A percentile compares a stretch with the other conserved stretches of the same genome.
These are phyloP conservation scores for Pleurotus djamor DNA, from an alignment of 768 basidiomycete genomes.

Conservation along the genomic window DNA sequence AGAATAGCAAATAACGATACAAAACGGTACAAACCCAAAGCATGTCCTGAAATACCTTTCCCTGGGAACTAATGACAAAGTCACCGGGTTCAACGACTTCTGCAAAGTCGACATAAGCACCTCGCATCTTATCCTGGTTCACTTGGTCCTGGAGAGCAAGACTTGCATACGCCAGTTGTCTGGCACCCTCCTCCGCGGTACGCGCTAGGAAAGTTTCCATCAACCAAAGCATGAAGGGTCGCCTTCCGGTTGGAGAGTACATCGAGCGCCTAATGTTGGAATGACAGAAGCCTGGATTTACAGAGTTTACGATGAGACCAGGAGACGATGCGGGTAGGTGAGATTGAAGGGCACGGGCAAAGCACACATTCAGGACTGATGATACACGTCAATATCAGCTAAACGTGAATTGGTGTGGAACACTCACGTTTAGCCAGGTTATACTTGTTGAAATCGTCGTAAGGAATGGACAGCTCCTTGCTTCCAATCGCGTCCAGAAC, in stretches of 20 bases:
- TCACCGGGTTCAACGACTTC: conserved; percentile 29
- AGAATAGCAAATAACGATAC: neutral
- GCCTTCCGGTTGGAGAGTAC: conserved; percentile 12
- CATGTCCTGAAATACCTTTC: conserved; percentile 21
- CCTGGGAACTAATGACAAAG: conserved; percentile 27
- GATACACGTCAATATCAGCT: neutral
- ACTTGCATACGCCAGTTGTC: conserved; percentile 30
- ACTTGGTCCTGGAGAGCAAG: conserved; percentile 14
- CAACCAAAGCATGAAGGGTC: conserved; percentile 7
- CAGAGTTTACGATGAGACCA: conserved; percentile 27
- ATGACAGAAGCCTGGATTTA: conserved; percentile 41
- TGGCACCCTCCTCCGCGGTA: conserved; percentile 33
- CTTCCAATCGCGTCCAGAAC: neutral
- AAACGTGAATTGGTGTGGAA: neutral
- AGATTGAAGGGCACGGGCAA: conserved; percentile 31
- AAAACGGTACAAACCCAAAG: conserved; percentile 28
- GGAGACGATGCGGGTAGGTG: conserved; percentile 16
- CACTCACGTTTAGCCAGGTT: conserved; percentile 30
- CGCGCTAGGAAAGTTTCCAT: conserved; percentile 29
- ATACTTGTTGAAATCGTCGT: conserved; percentile 19
- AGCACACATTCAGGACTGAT: conserved; percentile 38
- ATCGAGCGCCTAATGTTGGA: conserved; percentile 30
- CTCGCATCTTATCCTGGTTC: conserved; percentile 24
- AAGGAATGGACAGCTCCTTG: neutral
- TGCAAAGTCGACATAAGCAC: conserved; percentile 22